These are phyloP conservation scores for Cercospora beticola DNA, from an alignment of 2,329 filamentous ascomycete genomes.

Conservation along the genomic window DNA sequence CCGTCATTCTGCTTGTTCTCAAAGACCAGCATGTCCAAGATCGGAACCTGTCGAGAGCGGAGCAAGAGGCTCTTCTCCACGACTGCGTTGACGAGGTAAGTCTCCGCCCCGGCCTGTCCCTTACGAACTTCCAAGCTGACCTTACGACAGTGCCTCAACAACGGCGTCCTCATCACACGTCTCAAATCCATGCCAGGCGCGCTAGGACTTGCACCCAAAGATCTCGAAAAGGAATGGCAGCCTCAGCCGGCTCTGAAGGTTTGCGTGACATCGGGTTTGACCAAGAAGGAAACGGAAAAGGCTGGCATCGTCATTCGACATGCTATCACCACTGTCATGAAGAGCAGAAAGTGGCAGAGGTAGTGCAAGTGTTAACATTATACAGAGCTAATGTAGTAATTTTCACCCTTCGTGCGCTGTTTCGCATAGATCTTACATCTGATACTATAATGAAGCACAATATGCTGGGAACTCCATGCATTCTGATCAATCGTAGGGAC, in stretches of 20 bases:
- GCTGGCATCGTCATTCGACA: conserved; percentile 84
- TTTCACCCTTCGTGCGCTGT: background rate
- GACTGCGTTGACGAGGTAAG: conserved; percentile 95
- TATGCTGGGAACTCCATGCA: background rate
- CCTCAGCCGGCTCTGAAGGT: conserved; percentile 84
- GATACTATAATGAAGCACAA: background rate
- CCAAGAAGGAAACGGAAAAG: conserved; percentile 94
- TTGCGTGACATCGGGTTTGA: conserved; percentile 81
- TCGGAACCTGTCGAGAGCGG: conserved; percentile 62
- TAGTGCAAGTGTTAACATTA: background rate
- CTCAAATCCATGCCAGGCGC: conserved; percentile 70
- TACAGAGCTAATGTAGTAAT: background rate
- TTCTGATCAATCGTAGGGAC: background rate
- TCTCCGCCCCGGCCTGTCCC: background rate
- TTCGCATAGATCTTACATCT: background rate
- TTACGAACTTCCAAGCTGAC: conserved; percentile 14
- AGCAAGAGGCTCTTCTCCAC: conserved; percentile 81
- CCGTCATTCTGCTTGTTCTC: conserved; percentile 77
- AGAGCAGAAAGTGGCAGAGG: conserved; percentile 40
- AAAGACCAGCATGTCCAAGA: conserved; percentile 78
- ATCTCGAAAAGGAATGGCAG: conserved; percentile 61
- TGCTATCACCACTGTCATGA: conserved; percentile 90
- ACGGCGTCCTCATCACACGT: conserved; percentile 84
- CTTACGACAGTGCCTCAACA: conserved; percentile 66
- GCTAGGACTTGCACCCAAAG: conserved; percentile 63